phyloP scores from a whole-genome alignment of 805 yeast genomes.

The Ogataea zsoltii region DNA sequence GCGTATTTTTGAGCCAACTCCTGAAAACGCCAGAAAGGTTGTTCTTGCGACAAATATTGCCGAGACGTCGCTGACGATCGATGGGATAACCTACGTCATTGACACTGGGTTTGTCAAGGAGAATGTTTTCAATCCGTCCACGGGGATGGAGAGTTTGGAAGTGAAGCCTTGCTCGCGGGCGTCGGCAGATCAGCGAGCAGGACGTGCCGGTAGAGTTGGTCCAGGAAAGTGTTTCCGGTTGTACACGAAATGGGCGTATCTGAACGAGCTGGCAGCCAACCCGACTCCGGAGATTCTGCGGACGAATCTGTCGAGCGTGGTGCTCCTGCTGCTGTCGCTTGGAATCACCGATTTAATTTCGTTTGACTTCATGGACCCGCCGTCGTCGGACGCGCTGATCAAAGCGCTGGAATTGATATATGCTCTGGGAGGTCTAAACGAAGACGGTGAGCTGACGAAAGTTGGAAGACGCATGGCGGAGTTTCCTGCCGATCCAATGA shows the following conservation, averaged over 20 bases:
- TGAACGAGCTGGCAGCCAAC: constrained; percentile 71
- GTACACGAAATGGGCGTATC: constrained; percentile 80
- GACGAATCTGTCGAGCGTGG: constrained; percentile 74
- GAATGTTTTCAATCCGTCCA: constrained; percentile 81
- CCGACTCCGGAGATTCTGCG: constrained; percentile 93
- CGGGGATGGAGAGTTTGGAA: constrained; percentile 85
- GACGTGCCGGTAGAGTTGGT: constrained; percentile 97
- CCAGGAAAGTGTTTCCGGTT: constrained; percentile 94
- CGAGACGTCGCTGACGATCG: constrained; percentile 93
- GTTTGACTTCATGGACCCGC: constrained; percentile 92
- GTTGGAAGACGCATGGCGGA: constrained; percentile 85
- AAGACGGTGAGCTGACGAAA: constrained; percentile 73
- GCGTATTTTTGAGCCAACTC: constrained; percentile 85
- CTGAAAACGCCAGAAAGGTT: constrained; percentile 74
- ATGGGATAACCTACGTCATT: constrained; percentile 91
- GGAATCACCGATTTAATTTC: constrained; percentile 81
- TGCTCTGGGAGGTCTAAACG: constrained; percentile 82
- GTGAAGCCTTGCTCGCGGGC: constrained; percentile 92
- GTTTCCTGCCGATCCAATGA: constrained; percentile 89
- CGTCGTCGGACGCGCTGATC: constrained; percentile 69
- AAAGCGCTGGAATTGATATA: constrained; percentile 81
- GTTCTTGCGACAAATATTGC: constrained; percentile 96
- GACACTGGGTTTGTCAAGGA: constrained; percentile 96
- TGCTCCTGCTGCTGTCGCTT: constrained; percentile 72
- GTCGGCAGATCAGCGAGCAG: constrained; percentile 94